Evolutionary conservation across 352 stramenopile species (phyloP).

Genomic region (Pythium insidiosum): DNA sequence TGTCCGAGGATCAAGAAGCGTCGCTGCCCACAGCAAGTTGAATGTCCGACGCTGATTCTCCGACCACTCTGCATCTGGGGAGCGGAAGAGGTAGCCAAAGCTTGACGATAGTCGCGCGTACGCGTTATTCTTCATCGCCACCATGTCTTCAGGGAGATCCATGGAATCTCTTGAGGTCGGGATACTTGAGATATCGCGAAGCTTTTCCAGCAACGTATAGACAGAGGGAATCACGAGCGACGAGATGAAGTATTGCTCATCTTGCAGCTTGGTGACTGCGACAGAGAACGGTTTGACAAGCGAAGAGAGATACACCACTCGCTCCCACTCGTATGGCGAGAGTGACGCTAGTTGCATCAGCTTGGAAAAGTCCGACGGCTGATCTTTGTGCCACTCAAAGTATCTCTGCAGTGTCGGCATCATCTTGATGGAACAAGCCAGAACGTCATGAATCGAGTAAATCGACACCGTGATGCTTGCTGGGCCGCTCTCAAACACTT

Average conservation of each 20-base stretch:
- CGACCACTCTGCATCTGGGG: constrained; percentile 31
- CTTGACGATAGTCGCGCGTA: constrained; percentile 37
- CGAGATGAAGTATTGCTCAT: constrained; percentile 47
- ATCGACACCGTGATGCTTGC: constrained; percentile 32
- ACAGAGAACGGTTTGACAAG: constrained; percentile 66
- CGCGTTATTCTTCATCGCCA: constrained; percentile 44
- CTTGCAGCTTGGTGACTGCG: constrained; percentile 44
- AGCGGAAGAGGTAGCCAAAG: constrained; percentile 55
- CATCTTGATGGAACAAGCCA: constrained; percentile 39
- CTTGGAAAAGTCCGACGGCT: constrained; percentile 55
- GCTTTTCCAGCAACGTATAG: constrained; percentile 58
- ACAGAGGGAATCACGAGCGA: constrained; percentile 65
- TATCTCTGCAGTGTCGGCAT: constrained; percentile 55
- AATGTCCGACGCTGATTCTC: constrained; percentile 42
- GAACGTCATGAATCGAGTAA: constrained; percentile 35
- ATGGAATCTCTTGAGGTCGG: constrained; percentile 14
- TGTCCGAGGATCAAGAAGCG: constrained; percentile 65
- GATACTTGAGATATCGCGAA: constrained; percentile 17
- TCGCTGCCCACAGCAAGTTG: constrained; percentile 59
- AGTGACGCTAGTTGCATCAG: constrained; percentile 54
- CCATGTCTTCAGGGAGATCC: constrained; percentile 58
- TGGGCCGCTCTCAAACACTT: constrained; percentile 33
- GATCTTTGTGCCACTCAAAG: constrained; percentile 51
- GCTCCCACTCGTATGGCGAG: constrained; percentile 66
- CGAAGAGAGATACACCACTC: constrained; percentile 42